Evolutionary conservation across 202 grass and related monocot species (phyloP).

Genomic region (Miscanthus sacchariflorus): DNA sequence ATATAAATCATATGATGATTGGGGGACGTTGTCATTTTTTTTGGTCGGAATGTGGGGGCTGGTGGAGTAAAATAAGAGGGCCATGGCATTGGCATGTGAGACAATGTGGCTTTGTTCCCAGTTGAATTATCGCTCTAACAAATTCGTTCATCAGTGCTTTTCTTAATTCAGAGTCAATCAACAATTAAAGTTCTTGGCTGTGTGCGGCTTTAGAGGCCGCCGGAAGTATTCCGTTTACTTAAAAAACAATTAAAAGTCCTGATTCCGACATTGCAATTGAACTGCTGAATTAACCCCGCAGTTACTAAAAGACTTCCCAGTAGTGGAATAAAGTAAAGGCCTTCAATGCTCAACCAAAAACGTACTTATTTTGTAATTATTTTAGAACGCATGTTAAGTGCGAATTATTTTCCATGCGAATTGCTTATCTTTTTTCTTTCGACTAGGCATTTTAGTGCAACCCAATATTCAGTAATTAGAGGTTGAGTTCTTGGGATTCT

Average conservation of each 20-base stretch:
- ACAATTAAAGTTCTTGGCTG: background rate
- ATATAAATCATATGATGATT: constrained; percentile 43
- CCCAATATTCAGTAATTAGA: background rate
- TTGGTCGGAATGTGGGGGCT: constrained; percentile 16
- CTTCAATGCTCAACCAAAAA: background rate
- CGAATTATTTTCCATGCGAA: background rate
- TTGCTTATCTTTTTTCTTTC: background rate
- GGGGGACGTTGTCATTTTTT: background rate
- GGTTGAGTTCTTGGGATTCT: background rate
- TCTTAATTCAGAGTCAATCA: background rate
- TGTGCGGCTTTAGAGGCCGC: background rate
- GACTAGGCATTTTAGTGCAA: background rate
- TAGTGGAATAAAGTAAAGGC: background rate
- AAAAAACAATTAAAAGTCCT: background rate
- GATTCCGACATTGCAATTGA: background rate
- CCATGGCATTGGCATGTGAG: constrained; percentile 65
- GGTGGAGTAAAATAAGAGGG: constrained; percentile 42
- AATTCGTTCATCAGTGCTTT: constrained; percentile 1
- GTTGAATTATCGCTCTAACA: constrained; percentile 40
- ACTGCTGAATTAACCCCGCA: background rate
- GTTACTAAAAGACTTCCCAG: background rate
- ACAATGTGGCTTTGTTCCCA: constrained; percentile 68
- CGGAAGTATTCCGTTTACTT: background rate
- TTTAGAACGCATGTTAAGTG: background rate
- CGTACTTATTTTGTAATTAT: too few relatives aligned